Base-by-base conservation (phyloP, 768 basidiomycete genomes). In the Boletus pseudopeckii region DNA sequence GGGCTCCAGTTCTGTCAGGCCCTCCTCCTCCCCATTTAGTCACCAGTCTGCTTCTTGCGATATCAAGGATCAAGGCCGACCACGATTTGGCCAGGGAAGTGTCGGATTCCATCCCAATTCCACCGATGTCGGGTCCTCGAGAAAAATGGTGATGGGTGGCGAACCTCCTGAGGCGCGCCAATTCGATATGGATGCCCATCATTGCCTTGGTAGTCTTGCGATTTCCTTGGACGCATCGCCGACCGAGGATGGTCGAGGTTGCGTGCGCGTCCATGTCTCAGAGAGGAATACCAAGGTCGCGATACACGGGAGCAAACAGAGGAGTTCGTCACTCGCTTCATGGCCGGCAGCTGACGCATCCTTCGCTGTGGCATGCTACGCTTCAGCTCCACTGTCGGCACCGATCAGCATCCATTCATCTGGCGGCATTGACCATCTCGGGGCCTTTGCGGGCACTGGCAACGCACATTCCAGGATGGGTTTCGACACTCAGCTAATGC, bases 201-300 rank as follows among this genome's bases (percentile, higher is more conserved):
- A 36, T 26, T 77, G 73, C 39, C 75, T 86, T 40, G 79, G 78
- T 51, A 81, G 79, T 40, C 72, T 90, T 49, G 81, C 86, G 59
- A 84, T 91, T 65, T 86, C 86, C 39, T 88, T 91, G 61, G 88
- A 90, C 59, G 72, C 85, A 43, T 77, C 75, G 39, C 74, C 83
- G 32, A 75, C 77, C 45, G 79, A 85, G 58, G 80, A 86, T 63
- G 85, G 87, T 53, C 86, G 82, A 71, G 85, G 88, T 60, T 84
- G 83, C 48, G 86, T 89, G 39, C 79, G 83, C 58, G 87, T 89
- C 58, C 84, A 88, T 61, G 80, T 84, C 41, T 74, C 81, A 7
- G 74, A 82, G 26, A 65, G 73, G 15, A 75, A 69, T 20, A 0
- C 43, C 26, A 55, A 54, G 26, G 14, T 45, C n/a, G 20, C 57